A percentile compares a stretch with the other conserved stretches of the same genome.
Conservation (phyloP, 495 filamentous ascomycete genomes). For the Lasiosphaeris hirsuta region DNA sequence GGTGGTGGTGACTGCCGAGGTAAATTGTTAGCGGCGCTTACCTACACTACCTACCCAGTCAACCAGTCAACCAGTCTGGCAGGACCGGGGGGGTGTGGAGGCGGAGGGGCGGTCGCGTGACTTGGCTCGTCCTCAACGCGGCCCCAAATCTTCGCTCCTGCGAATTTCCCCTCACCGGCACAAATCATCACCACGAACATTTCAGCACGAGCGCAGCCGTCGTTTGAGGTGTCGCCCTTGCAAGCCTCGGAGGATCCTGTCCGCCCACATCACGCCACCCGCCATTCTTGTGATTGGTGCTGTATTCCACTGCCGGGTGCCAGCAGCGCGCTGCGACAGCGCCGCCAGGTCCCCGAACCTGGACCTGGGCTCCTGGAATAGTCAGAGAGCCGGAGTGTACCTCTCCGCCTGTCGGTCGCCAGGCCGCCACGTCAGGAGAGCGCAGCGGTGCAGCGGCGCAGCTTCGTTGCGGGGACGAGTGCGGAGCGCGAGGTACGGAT, state of each 20-base stretch:
- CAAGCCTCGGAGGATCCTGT: not conserved
- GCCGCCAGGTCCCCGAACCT: not conserved
- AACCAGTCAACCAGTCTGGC: no score
- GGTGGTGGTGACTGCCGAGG: no score
- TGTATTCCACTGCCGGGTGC: constrained; percentile 1
- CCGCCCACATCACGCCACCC: constrained; percentile 15
- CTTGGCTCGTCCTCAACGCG: constrained; percentile 16
- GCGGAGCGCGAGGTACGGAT: no score
- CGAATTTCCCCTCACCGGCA: constrained; percentile 28
- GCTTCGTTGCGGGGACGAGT: no score
- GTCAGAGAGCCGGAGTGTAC: no score
- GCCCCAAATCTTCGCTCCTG: constrained; percentile 27
- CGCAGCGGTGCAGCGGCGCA: no score
- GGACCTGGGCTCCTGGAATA: no score
- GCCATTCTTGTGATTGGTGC: constrained; percentile 19
- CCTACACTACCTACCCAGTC: no score
- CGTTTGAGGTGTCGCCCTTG: not conserved
- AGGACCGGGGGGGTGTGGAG: no score
- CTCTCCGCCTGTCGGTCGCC: no score
- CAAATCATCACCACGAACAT: constrained; percentile 39
- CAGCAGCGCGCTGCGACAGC: not conserved
- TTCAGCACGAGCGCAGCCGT: constrained; percentile 23
- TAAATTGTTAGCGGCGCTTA: no score
- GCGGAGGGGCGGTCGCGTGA: not conserved
- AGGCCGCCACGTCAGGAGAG: no score